A percentile compares a stretch with the other conserved stretches of the same genome.
These are phyloP conservation scores for Rhizopogon vesiculosus DNA, from an alignment of 768 basidiomycete species.

Conservation along the genomic window DNA sequence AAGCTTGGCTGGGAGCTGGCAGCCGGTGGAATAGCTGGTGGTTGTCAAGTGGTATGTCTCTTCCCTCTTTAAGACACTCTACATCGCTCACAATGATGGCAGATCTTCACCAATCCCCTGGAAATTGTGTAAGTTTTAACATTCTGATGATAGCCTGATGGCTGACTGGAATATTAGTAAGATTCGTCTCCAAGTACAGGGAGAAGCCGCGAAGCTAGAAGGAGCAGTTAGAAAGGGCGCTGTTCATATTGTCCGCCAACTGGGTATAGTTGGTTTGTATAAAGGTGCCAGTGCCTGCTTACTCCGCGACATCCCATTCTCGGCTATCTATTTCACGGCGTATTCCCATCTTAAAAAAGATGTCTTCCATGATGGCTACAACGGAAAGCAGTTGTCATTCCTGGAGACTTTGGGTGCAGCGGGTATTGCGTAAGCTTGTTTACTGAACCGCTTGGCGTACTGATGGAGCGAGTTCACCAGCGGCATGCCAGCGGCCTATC, in stretches of 20 bases:
- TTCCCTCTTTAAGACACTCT: background rate
- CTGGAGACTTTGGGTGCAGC: slow-evolving; percentile 83
- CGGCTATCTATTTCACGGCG: slow-evolving; percentile 86
- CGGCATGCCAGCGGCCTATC: slow-evolving; percentile 96
- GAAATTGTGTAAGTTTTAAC: slow-evolving; percentile 76
- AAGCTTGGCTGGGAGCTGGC: slow-evolving; percentile 85
- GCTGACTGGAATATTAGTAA: slow-evolving; percentile 47
- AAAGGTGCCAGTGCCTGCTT: slow-evolving; percentile 91
- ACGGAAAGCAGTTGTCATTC: slow-evolving; percentile 90
- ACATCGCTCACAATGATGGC: slow-evolving; percentile 10
- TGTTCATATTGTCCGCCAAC: slow-evolving; percentile 85
- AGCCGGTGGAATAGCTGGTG: slow-evolving; percentile 92
- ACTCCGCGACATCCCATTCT: slow-evolving; percentile 95
- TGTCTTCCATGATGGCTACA: slow-evolving; percentile 91
- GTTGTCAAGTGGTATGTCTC: slow-evolving; percentile 91
- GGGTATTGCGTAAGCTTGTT: slow-evolving; percentile 64
- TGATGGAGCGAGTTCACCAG: slow-evolving; percentile 40
- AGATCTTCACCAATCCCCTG: slow-evolving; percentile 97
- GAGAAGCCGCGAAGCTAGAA: slow-evolving; percentile 86
- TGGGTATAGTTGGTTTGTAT: slow-evolving; percentile 92
- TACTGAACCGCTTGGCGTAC: slow-evolving; percentile 11
- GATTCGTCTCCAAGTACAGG: slow-evolving; percentile 93
- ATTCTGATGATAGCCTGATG: background rate
- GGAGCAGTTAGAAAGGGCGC: slow-evolving; percentile 83
- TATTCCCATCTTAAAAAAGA: slow-evolving; percentile 92